phyloP scores from a whole-genome alignment of 225 moss, liverwort and hornwort genomes.

The Polytrichum commune region DNA sequence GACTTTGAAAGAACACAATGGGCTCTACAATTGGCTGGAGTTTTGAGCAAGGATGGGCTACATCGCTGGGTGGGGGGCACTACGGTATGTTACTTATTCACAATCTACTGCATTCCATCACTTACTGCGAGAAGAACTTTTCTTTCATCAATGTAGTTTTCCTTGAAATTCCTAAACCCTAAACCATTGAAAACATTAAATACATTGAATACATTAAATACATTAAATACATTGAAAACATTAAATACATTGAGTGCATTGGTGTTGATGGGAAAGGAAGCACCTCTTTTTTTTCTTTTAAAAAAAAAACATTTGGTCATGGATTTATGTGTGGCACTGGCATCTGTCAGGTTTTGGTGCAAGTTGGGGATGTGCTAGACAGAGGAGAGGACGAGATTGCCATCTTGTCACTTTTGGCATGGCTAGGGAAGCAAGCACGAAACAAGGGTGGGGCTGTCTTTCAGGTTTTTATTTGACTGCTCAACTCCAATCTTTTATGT shows the following conservation, averaged over 20 bases:
- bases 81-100: slow-evolving; percentile 39
- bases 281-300: too few relatives aligned
- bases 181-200: too few relatives aligned
- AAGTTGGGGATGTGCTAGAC: slow-evolving; percentile 94
- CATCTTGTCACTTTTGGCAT: slow-evolving; percentile 81
- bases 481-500: slow-evolving; percentile 4
- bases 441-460: slow-evolving; percentile 90
- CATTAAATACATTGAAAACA: too few relatives aligned
- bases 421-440: slow-evolving; percentile 80
- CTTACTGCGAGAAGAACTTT: too few relatives aligned
- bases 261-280: too few relatives aligned
- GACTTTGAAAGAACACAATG: slow-evolving; percentile 73
- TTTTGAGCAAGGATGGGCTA: slow-evolving; percentile 75
- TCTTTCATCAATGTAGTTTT: too few relatives aligned
- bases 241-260: too few relatives aligned
- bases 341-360: slow-evolving; percentile 73
- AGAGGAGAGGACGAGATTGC: slow-evolving; percentile 94
- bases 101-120: background rate
- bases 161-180: too few relatives aligned
- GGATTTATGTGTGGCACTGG: background rate
- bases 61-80: slow-evolving; percentile 82
- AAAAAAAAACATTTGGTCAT: too few relatives aligned
- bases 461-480: slow-evolving; percentile 60
- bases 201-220: too few relatives aligned
- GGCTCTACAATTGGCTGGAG: slow-evolving; percentile 77